Base-by-base conservation (phyloP, 805 yeast genomes). In the Gaillardinia entomophila region DNA sequence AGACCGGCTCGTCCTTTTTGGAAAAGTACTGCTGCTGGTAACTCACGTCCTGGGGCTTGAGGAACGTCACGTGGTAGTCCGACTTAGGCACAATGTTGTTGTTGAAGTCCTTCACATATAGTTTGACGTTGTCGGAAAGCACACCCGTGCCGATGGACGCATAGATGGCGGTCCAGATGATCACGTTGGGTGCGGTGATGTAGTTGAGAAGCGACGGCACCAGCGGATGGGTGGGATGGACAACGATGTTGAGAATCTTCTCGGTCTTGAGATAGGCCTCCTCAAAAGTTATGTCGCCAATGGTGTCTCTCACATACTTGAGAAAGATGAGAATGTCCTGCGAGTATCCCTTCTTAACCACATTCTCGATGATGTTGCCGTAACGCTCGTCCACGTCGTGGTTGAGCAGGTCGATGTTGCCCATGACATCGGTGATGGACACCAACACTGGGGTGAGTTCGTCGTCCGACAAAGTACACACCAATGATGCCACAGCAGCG, bases 161-260 rank as follows among this genome's bases (percentile, higher is more conserved):
- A 45, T 79, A 75, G 10, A 90, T 82, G 0, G 97, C 98, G 10
- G 57, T 83, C 73, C 92, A 73, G 11, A 90, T 82, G 6, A 89
- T 72, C 8, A 88, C 89, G 55, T 90, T 89, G 1, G 98, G 98
- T 0, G 97, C 79, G 0, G 97, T 87, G 19, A 92, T 79, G 53
- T 90, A 88, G 57, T 92, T 92, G 41, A 89, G 61, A 30, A 89
- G 63, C 1, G 79, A 70, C 1, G 95, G 92, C 6, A 83, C 70
- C 3, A 80, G 69, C 20, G 71, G 72, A 43, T 78, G 77, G 0
- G 83, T 77, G 2, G 96, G 94, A 55, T 87, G 87, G 2, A 90
- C 82, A 2, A 88, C 81, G 28, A 92, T 79, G 54, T 90, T 92
- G 32, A 90, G 66, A 1, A 86, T 77, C 43, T 84, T 74, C 28